Evolutionary conservation across 2,329 filamentous ascomycete species (phyloP), one percentile per base, ranked within the genome.

Genomic region (Macrophomina tecta): DNA sequence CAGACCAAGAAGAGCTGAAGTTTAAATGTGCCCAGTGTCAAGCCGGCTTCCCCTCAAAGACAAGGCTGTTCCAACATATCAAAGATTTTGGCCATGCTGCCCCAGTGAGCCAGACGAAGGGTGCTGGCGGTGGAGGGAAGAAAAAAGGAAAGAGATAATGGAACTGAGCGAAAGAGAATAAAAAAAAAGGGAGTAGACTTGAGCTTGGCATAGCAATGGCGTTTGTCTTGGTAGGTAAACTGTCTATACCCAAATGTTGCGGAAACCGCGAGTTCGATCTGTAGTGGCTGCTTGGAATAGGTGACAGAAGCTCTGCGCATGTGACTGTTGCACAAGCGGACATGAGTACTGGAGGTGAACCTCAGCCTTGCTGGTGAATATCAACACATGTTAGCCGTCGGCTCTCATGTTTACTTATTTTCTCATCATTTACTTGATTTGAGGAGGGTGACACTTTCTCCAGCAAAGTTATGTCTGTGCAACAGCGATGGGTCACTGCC

Each of bases 11-110:
- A 4, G 76, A 75, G 1, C 28, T 70, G 70, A 81, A 88, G 36
- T 86, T 92, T 64, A 89, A 89, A 72, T 98, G 95, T 75, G 86
- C 90, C 2, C 86, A 89, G 4, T 98, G 95, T 78, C 86, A 88
- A 70, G 92, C 91, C 70, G 85, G 81, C 0, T 99, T 98, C 80
- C 87, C 86, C 0, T 92, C 90, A 1, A 90, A 88, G 71, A 90
- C 87, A 5, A 89, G 88, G 70, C 79, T 96, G 18, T 94, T 94
- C 75, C 82, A 86, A 63, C 93, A 96, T 76, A 84, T 95, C 67
- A 86, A 87, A 69, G 85, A 89, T 9, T 79, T 86, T 18, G 81
- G 81, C 9, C 91, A 95, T 79, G 90, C 89, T 5, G 86, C 87
- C 36, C 81, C 82, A 2, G 75, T 81, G 9, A 30, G 28, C 4